Evolutionary conservation across 805 yeast species (phyloP).

Genomic region (Ogataea methanolica): DNA sequence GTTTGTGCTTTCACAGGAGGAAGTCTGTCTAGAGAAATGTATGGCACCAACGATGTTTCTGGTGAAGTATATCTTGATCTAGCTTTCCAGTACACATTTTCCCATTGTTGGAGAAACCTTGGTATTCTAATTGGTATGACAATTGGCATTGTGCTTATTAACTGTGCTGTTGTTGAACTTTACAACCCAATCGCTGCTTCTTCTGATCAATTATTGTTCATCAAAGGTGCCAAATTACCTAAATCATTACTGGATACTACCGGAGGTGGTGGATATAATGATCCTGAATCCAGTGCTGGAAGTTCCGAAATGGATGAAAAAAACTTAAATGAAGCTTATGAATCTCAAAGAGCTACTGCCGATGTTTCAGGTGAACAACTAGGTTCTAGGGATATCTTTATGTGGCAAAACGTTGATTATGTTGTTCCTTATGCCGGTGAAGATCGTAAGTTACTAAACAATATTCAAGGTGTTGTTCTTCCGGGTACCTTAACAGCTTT

Average conservation of each 20-base stretch:
- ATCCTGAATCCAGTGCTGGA: not conserved
- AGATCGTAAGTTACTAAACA: constrained; percentile 32
- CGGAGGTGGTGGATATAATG: too few relatives aligned
- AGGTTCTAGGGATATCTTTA: constrained; percentile 37
- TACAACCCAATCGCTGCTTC: not conserved
- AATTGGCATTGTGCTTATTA: constrained; percentile 17
- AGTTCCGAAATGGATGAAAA: not conserved
- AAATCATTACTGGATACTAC: too few relatives aligned
- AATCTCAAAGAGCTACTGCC: not conserved
- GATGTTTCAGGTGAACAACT: not conserved
- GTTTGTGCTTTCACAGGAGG: constrained; percentile 57
- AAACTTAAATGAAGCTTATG: not conserved
- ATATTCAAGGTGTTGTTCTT: constrained; percentile 25
- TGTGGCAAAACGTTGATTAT: constrained; percentile 61
- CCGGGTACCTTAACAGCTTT: constrained; percentile 41
- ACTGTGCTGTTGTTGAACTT: constrained; percentile 15
- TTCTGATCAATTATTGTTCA: too few relatives aligned
- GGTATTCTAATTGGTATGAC: constrained; percentile 26
- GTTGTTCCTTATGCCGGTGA: constrained; percentile 28
- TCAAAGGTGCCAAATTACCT: too few relatives aligned
- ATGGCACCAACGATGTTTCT: constrained; percentile 32
- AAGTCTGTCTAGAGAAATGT: constrained; percentile 24
- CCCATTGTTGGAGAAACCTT: constrained; percentile 33
- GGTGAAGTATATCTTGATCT: constrained; percentile 53
- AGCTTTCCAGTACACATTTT: constrained; percentile 43